Evolutionary conservation across 2,329 filamentous ascomycete species (phyloP).

Genomic region (Dryadomyces quercus-mongolicae): DNA sequence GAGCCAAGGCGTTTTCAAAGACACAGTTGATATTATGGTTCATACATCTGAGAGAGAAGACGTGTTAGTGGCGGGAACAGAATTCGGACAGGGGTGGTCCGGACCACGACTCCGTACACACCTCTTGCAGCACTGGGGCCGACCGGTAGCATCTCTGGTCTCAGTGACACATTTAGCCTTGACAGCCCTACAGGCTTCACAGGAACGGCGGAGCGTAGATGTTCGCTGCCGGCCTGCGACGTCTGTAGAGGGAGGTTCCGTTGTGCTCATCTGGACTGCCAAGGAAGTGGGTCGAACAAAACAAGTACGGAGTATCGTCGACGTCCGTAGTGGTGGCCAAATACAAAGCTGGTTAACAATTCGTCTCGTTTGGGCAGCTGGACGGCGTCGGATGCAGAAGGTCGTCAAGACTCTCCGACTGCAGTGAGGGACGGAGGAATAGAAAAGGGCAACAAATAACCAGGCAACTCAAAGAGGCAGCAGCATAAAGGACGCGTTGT

Average conservation of each 20-base stretch:
- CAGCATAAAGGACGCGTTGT: not conserved
- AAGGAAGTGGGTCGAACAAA: not conserved
- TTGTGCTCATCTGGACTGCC: not conserved
- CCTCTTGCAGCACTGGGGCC: constrained; percentile 11
- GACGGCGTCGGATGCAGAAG: no score
- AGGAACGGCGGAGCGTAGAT: constrained; percentile 13
- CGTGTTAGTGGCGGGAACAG: not conserved
- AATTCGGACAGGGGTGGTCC: not conserved
- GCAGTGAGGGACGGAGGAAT: no score
- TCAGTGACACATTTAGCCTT: constrained; percentile 14
- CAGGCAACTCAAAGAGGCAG: not conserved
- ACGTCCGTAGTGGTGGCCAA: no score
- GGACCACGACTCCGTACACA: not conserved
- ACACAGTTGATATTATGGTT: constrained; percentile 11
- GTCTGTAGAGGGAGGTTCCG: not conserved
- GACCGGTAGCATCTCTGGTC: not conserved
- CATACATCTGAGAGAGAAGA: constrained; percentile 6
- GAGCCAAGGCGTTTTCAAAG: constrained; percentile 14
- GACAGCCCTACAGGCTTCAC: constrained; percentile 13
- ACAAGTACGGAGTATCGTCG: no score
- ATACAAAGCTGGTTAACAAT: no score
- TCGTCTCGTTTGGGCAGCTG: no score
- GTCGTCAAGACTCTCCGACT: no score
- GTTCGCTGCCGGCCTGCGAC: constrained; percentile 7
- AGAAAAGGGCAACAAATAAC: no score